Conservation (phyloP, 192 early-diverging fungal genomes). For the Allomyces macrogynus region DNA sequence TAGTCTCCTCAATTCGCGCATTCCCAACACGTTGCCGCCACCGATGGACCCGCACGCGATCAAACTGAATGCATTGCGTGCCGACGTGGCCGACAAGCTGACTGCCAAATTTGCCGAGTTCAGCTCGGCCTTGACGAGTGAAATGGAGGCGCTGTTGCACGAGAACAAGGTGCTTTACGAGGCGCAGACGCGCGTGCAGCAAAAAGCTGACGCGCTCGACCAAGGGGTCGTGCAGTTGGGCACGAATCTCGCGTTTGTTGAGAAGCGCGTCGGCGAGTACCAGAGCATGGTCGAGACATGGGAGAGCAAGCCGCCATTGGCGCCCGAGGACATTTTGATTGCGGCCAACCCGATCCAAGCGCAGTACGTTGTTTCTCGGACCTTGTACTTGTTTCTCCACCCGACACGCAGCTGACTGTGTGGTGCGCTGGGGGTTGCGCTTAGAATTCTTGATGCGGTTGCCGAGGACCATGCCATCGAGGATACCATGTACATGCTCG, state of each 20-base stretch:
- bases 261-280: constrained; percentile 18
- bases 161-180: constrained; percentile 49
- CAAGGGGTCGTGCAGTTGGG: constrained; percentile 44
- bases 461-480: constrained; percentile 78
- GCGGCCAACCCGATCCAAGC: constrained; percentile 5
- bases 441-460: constrained; percentile 65
- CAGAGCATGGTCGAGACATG: constrained; percentile 18
- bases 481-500: constrained; percentile 65
- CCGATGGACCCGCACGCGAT: too few species aligned
- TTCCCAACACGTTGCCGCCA: too few species aligned
- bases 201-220: constrained; percentile 34
- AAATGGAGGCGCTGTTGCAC: constrained; percentile 44
- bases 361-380: background rate
- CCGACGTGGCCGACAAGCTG: constrained; percentile 37
- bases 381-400: background rate
- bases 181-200: constrained; percentile 38
- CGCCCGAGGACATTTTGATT: background rate
- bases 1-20: too few species aligned
- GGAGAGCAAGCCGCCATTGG: constrained; percentile 37
- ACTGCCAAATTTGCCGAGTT: constrained; percentile 29
- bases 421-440: constrained; percentile 2
- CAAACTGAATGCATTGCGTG: too few species aligned
- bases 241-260: constrained; percentile 35
- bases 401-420: constrained; percentile 13
- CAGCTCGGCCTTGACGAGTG: constrained; percentile 28